phyloP scores from a whole-genome alignment of 2,329 filamentous ascomycete genomes.

The Penicillium sp. region DNA sequence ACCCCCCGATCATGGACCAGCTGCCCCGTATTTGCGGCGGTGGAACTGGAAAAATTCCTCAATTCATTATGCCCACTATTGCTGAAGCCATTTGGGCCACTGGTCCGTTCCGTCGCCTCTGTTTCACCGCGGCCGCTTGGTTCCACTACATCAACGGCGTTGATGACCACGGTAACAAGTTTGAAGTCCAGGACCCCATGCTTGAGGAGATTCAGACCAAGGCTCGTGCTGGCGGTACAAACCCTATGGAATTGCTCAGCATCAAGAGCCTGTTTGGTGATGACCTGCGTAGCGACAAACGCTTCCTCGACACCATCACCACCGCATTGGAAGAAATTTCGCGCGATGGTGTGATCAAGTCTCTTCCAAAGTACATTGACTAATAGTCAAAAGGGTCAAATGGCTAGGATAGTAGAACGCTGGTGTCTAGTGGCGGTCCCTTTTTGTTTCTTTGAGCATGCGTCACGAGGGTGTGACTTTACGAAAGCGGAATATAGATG shows the following conservation, averaged over 20 bases:
- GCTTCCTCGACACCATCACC: conserved; percentile 49
- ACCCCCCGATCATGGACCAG: conserved; percentile 57
- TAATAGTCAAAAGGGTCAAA: conserved; percentile 13
- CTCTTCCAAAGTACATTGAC: conserved; percentile 51
- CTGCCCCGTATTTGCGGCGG: conserved; percentile 52
- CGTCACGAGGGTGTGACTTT: conserved; percentile 5
- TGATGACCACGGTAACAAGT: conserved; percentile 47
- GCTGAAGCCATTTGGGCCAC: conserved; percentile 46
- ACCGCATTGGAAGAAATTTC: conserved; percentile 49
- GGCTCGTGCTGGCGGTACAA: conserved; percentile 45
- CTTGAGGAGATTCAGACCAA: conserved; percentile 48
- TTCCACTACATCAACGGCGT: conserved; percentile 54
- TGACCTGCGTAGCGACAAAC: conserved; percentile 49
- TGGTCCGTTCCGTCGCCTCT: conserved; percentile 48
- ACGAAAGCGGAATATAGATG: conserved; percentile 12
- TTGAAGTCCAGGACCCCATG: conserved; percentile 49
- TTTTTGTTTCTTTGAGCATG: conserved; percentile 6
- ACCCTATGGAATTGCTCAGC: conserved; percentile 46
- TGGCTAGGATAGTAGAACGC: conserved; percentile 5
- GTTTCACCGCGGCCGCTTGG: conserved; percentile 51
- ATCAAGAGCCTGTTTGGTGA: conserved; percentile 52
- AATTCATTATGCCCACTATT: conserved; percentile 42
- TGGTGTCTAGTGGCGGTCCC: conserved; percentile 15
- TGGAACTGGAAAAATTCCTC: conserved; percentile 55
- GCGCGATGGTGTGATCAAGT: conserved; percentile 50